Conservation (phyloP, 495 filamentous ascomycete species). For the Filosporella fistucella region DNA sequence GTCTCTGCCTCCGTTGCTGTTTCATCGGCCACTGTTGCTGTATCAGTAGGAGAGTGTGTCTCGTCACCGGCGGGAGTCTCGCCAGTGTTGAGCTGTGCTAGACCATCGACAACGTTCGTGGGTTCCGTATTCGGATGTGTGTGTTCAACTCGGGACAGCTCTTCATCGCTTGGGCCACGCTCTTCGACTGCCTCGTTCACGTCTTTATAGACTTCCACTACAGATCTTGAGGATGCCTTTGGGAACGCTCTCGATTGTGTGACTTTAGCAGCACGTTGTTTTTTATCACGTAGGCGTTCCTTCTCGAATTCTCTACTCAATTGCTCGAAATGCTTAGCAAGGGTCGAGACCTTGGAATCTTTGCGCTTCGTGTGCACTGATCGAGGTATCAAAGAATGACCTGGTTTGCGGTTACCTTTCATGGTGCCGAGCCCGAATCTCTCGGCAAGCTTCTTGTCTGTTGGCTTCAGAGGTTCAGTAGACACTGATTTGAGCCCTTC, state of each 20-base stretch:
- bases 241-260: conserved; percentile 80
- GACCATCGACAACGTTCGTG: conserved; percentile 8
- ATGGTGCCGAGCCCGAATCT: conserved; percentile 56
- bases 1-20: conserved; percentile 41
- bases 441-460: conserved; percentile 70
- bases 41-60: conserved; percentile 20
- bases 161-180: conserved; percentile 69
- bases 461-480: conserved; percentile 30
- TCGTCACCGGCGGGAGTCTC: not conserved
- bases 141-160: conserved; percentile 16
- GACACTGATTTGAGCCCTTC: conserved; percentile 13
- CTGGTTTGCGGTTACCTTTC: conserved; percentile 54
- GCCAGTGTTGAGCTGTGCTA: conserved; percentile 18
- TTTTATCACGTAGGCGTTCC: conserved; percentile 80
- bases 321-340: conserved; percentile 95
- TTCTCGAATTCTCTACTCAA: conserved; percentile 95
- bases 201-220: conserved; percentile 92
- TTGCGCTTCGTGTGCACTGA: conserved; percentile 65
- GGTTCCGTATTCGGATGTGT: conserved; percentile 9
- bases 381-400: conserved; percentile 81
- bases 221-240: conserved; percentile 86
- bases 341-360: conserved; percentile 73
- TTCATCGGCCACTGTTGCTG: conserved; percentile 29
- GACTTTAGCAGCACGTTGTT: conserved; percentile 75
- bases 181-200: conserved; percentile 90